Percentiles rank a stretch among this genome's conserved stretches.
phyloP scores from a whole-genome alignment of 306 rosid species.

The Alnus glutinosa region DNA sequence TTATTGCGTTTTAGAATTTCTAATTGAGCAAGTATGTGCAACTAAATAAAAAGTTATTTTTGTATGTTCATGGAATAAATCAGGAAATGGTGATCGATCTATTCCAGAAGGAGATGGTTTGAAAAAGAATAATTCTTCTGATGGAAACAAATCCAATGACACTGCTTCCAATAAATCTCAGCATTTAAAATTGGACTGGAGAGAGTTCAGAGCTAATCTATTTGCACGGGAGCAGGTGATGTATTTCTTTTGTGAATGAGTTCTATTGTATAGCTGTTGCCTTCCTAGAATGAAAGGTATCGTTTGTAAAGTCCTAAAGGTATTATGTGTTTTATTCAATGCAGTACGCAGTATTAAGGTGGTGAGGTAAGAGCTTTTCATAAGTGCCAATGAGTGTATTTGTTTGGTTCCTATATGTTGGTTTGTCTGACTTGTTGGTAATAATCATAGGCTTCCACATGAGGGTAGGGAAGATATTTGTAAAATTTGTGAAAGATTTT shows the following conservation, averaged over 20 bases:
- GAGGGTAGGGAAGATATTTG: neutral
- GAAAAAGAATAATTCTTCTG: slow-evolving; percentile 55
- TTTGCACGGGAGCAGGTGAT: slow-evolving; percentile 78
- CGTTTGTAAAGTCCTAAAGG: neutral
- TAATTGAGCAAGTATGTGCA: neutral
- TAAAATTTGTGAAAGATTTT: neutral
- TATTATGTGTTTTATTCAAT: neutral
- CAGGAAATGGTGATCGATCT: slow-evolving; percentile 78
- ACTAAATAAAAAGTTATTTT: neutral
- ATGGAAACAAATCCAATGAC: slow-evolving; percentile 46
- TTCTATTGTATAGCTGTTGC: slow-evolving; percentile 5
- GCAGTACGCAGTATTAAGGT: neutral
- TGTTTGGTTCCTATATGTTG: neutral
- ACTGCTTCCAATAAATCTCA: slow-evolving; percentile 50
- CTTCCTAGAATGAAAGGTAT: neutral
- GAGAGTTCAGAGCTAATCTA: slow-evolving; percentile 93
- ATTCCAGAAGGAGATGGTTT: slow-evolving; percentile 74
- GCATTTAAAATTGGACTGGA: slow-evolving; percentile 67
- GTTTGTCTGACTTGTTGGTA: neutral
- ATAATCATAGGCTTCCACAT: neutral
- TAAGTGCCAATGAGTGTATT: neutral
- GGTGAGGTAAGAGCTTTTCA: neutral
- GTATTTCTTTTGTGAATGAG: slow-evolving; percentile 19
- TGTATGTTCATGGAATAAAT: slow-evolving; percentile 25
- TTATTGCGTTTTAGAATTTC: neutral